Conservation (phyloP, 768 basidiomycete genomes). For the Suillus clintonianus region DNA sequence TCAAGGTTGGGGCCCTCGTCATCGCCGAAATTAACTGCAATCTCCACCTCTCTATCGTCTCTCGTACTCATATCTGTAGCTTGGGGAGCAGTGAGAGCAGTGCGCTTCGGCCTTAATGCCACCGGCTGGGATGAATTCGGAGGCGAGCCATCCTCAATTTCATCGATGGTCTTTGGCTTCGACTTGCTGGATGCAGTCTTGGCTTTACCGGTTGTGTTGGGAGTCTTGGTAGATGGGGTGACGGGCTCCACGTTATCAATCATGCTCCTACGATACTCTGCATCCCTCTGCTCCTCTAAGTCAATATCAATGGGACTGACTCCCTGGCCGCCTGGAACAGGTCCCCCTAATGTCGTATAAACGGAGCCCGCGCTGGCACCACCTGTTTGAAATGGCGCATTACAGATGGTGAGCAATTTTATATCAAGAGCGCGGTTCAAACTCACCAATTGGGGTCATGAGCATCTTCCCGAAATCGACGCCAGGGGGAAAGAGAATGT, state of each 20-base stretch:
- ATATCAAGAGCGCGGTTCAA: background rate
- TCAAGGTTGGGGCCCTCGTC: slow-evolving; percentile 9
- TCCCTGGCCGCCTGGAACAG: slow-evolving; percentile 32
- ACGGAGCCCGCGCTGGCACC: background rate
- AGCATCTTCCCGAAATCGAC: slow-evolving; percentile 59
- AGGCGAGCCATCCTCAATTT: slow-evolving; percentile 10
- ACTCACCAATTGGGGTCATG: slow-evolving; percentile 15
- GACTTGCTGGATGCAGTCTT: background rate
- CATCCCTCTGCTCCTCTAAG: slow-evolving; percentile 22
- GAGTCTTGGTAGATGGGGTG: background rate
- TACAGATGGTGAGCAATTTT: background rate
- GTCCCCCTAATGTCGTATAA: slow-evolving; percentile 19
- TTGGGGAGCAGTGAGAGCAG: background rate
- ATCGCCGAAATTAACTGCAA: slow-evolving; percentile 15
- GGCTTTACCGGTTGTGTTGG: background rate
- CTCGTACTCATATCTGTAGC: slow-evolving; percentile 21
- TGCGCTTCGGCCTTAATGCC: slow-evolving; percentile 9
- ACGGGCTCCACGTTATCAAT: background rate
- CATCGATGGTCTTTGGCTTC: background rate
- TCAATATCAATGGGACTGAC: slow-evolving; percentile 24
- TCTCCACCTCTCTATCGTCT: slow-evolving; percentile 27
- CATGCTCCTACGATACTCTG: slow-evolving; percentile 3
- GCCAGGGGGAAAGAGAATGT: slow-evolving; percentile 67
- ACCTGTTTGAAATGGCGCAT: background rate
- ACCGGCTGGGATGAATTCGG: slow-evolving; percentile 7